These are phyloP conservation scores for Blastobotrys malaysiensis DNA, from an alignment of 1,139 yeast genomes.

Conservation along the genomic window DNA sequence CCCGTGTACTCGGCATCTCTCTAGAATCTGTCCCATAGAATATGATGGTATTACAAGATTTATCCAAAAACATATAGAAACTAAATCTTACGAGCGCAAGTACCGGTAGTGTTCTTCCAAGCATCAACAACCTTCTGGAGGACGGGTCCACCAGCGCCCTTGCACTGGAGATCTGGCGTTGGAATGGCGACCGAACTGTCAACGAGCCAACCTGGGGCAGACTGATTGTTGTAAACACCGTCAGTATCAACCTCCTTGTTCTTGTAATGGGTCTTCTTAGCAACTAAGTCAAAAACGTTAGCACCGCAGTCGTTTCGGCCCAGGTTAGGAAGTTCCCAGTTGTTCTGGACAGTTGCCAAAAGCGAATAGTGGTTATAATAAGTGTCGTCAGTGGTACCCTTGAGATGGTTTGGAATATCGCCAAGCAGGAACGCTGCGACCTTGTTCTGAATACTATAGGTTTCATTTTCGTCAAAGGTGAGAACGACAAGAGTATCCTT, in stretches of 20 bases:
- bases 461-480: constrained; percentile 46
- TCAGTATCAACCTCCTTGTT: constrained; percentile 37
- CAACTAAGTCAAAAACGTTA: constrained; percentile 41
- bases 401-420: constrained; percentile 37
- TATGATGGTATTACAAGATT: too few relatives aligned
- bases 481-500: constrained; percentile 40
- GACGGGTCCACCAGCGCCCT: constrained; percentile 38
- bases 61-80: neutral
- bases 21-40: too few relatives aligned
- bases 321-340: constrained; percentile 43
- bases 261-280: constrained; percentile 34
- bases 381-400: constrained; percentile 41
- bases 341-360: constrained; percentile 41
- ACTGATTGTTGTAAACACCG: constrained; percentile 37
- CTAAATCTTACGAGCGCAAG: too few relatives aligned
- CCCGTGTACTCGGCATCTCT: too few relatives aligned
- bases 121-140: constrained; percentile 6
- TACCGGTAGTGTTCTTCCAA: constrained; percentile 3
- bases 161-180: constrained; percentile 37
- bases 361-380: constrained; percentile 48
- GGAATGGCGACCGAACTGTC: constrained; percentile 35
- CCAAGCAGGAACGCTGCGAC: constrained; percentile 43
- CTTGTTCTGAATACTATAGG: constrained; percentile 38
- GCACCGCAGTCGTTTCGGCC: constrained; percentile 47
- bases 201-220: constrained; percentile 38